Conservation (phyloP, 2,329 filamentous ascomycete species). For the Pyrenochaeta sp. region DNA sequence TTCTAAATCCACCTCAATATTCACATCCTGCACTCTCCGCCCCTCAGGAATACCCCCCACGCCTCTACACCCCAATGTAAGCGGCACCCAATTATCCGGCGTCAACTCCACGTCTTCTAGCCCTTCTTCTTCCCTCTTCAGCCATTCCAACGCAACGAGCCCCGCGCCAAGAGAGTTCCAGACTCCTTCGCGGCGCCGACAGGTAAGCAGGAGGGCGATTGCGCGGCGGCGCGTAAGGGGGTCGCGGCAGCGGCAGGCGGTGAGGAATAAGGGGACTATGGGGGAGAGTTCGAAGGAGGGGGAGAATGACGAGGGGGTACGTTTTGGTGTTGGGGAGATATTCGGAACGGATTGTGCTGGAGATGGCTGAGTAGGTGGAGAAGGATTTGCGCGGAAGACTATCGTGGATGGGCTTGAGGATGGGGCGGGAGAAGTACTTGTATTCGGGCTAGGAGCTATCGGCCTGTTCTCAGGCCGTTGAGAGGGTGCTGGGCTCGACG, state of each 20-base stretch:
- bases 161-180: conserved; percentile 39
- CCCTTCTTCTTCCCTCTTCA: conserved; percentile 33
- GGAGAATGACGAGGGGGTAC: conserved; percentile 23
- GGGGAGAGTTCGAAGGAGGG: conserved; percentile 41
- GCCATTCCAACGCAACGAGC: conserved; percentile 29
- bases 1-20: conserved; percentile 30
- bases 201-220: conserved; percentile 31
- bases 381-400: neutral
- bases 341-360: neutral
- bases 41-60: conserved; percentile 18
- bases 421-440: neutral
- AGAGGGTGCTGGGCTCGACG: conserved; percentile 6
- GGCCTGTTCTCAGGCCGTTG: conserved; percentile 17
- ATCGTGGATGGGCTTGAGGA: neutral
- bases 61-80: conserved; percentile 13
- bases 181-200: conserved; percentile 36
- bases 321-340: neutral
- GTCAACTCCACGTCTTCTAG: conserved; percentile 19
- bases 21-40: conserved; percentile 31
- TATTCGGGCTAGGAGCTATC: neutral
- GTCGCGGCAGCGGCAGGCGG: conserved; percentile 37
- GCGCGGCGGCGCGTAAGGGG: conserved; percentile 37
- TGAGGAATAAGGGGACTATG: conserved; percentile 37
- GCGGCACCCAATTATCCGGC: conserved; percentile 29
- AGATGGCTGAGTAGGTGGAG: conserved; percentile 7